Percentiles rank a stretch among this genome's conserved stretches.
Conservation (phyloP, 805 yeast species). For the Ascoidea tarda region DNA sequence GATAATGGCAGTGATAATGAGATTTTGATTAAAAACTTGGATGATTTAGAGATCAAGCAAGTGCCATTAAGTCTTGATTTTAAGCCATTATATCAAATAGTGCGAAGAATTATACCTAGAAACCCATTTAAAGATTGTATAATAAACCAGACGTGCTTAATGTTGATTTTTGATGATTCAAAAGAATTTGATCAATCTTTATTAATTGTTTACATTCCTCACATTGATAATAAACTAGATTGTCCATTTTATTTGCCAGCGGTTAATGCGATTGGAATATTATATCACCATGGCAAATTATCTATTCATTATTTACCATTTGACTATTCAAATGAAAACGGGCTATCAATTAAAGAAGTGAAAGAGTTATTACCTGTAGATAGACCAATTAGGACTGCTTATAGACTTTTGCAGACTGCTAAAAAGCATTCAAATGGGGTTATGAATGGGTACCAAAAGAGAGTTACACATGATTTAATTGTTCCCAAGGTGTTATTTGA, state of each 20-base stretch:
- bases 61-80: conserved; percentile 17
- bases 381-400: conserved; percentile 71
- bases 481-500: conserved; percentile 77
- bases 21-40: conserved; percentile 16
- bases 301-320: conserved; percentile 73
- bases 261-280: conserved; percentile 64
- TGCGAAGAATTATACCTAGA: conserved; percentile 84
- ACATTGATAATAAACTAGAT: conserved; percentile 39
- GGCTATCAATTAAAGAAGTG: conserved; percentile 13
- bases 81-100: conserved; percentile 34
- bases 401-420: conserved; percentile 66
- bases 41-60: conserved; percentile 26
- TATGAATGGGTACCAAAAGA: conserved; percentile 70
- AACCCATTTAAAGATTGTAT: conserved; percentile 77
- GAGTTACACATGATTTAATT: conserved; percentile 80
- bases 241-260: conserved; percentile 87
- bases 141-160: conserved; percentile 72
- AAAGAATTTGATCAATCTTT: conserved; percentile 23
- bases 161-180: conserved; percentile 21
- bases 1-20: not conserved
- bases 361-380: conserved; percentile 28
- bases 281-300: conserved; percentile 28
- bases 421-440: conserved; percentile 75
- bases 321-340: conserved; percentile 15
- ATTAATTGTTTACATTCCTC: conserved; percentile 68